Conservation (phyloP, 495 filamentous ascomycete genomes). For the Penicillium roqueforti region DNA sequence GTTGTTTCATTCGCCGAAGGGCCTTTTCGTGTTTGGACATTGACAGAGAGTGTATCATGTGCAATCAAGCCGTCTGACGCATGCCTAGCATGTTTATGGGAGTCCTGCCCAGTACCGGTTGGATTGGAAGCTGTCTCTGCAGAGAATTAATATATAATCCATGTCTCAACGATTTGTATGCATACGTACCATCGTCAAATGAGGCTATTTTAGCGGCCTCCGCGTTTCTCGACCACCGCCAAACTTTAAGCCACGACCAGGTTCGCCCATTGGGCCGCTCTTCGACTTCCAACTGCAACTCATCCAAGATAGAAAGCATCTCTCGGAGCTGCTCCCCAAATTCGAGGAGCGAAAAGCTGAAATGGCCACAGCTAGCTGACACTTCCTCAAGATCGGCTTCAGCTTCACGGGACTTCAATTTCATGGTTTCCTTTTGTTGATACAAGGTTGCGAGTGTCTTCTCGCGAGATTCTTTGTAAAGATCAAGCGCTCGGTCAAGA, state of each 20-base stretch:
- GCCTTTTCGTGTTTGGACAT: background rate
- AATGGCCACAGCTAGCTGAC: constrained; percentile 91
- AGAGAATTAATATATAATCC: background rate
- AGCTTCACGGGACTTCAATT: constrained; percentile 59
- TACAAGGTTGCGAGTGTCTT: constrained; percentile 76
- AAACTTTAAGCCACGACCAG: constrained; percentile 87
- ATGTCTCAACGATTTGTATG: background rate
- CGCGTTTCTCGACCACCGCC: constrained; percentile 43
- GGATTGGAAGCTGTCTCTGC: background rate
- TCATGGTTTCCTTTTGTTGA: constrained; percentile 64
- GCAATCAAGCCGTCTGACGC: constrained; percentile 7
- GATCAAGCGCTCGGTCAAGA: constrained; percentile 68
- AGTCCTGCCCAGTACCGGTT: background rate
- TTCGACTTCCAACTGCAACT: constrained; percentile 66
- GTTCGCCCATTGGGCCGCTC: constrained; percentile 53
- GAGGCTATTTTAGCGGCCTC: constrained; percentile 11
- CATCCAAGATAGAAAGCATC: constrained; percentile 78
- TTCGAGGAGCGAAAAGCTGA: constrained; percentile 80
- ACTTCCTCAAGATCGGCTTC: constrained; percentile 96
- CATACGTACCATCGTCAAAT: constrained; percentile 19
- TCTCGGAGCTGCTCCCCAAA: constrained; percentile 85
- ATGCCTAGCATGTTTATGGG: constrained; percentile 1
- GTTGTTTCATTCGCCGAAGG: constrained; percentile 11
- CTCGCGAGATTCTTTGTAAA: constrained; percentile 70
- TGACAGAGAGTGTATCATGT: constrained; percentile 7